Evolutionary conservation across 352 stramenopile genomes (phyloP).

Genomic region (Pelagophyceae sp.): DNA sequence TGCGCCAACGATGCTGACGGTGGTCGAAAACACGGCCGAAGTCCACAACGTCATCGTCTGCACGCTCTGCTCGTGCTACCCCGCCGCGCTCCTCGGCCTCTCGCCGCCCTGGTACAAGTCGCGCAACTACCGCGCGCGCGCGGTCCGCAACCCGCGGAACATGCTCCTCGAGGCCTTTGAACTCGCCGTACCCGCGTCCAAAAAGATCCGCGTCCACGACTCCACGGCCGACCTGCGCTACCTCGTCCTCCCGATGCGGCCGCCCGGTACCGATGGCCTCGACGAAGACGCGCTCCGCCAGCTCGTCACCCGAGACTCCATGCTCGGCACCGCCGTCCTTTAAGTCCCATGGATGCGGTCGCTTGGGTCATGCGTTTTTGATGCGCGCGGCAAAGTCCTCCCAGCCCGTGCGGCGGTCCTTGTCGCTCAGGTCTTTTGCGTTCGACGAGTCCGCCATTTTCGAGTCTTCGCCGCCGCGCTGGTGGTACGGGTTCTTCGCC

Average conservation of each 20-base stretch:
- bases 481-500: not conserved
- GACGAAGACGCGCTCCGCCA: constrained; percentile 34
- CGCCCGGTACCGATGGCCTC: constrained; percentile 32
- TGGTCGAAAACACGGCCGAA: constrained; percentile 36
- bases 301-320: constrained; percentile 42
- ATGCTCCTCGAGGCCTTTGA: constrained; percentile 44
- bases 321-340: constrained; percentile 44
- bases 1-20: constrained; percentile 44
- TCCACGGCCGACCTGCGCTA: constrained; percentile 50
- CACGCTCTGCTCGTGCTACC: constrained; percentile 53
- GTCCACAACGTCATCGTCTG: constrained; percentile 51
- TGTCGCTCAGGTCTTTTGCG: not conserved
- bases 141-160: constrained; percentile 41
- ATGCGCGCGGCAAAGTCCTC: not conserved
- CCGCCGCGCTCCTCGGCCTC: constrained; percentile 41
- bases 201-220: constrained; percentile 44
- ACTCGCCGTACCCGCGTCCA: constrained; percentile 23
- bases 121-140: constrained; percentile 40
- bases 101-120: constrained; percentile 54
- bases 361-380: not conserved
- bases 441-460: constrained; percentile 2
- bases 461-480: not conserved
- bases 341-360: too few relatives aligned
- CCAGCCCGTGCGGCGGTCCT: not conserved
- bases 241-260: constrained; percentile 43